Evolutionary conservation across 257 asterid genomes (phyloP).

Genomic region (Lycium barbarum): DNA sequence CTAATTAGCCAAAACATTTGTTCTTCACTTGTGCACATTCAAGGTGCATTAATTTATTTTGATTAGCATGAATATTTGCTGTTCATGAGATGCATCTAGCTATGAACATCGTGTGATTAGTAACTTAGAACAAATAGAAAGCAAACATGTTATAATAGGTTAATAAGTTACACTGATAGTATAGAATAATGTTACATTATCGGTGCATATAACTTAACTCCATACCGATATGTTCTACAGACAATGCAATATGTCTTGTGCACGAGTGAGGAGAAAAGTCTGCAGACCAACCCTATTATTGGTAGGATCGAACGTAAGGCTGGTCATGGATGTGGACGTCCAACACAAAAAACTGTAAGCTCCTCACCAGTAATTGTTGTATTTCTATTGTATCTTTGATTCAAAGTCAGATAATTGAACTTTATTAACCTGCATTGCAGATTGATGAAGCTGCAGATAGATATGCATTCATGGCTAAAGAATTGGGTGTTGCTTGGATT

Average conservation of each 20-base stretch:
- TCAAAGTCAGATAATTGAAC: not conserved
- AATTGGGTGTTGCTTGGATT: constrained; percentile 70
- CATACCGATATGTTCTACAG: constrained; percentile 39
- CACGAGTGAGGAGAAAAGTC: constrained; percentile 68
- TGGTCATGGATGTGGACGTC: constrained; percentile 95
- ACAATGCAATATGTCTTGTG: constrained; percentile 85
- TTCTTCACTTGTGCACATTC: not conserved
- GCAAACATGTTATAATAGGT: not conserved
- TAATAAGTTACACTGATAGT: not conserved
- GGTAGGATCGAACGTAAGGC: constrained; percentile 90
- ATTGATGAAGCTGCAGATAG: constrained; percentile 89
- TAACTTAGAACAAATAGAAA: not conserved
- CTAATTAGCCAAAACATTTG: not conserved
- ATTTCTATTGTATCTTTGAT: not conserved
- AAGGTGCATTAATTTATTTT: not conserved
- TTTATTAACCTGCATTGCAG: constrained; percentile 39
- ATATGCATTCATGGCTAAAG: constrained; percentile 84
- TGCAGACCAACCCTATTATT: constrained; percentile 74
- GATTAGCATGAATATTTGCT: too few species aligned
- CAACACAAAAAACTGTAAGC: constrained; percentile 81
- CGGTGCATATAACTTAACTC: not conserved
- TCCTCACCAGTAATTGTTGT: not conserved
- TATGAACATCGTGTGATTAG: too few species aligned
- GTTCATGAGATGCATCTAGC: too few species aligned
- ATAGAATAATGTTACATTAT: not conserved